phyloP scores from a whole-genome alignment of 306 rosid species.

The Luffa aegyptiaca region DNA sequence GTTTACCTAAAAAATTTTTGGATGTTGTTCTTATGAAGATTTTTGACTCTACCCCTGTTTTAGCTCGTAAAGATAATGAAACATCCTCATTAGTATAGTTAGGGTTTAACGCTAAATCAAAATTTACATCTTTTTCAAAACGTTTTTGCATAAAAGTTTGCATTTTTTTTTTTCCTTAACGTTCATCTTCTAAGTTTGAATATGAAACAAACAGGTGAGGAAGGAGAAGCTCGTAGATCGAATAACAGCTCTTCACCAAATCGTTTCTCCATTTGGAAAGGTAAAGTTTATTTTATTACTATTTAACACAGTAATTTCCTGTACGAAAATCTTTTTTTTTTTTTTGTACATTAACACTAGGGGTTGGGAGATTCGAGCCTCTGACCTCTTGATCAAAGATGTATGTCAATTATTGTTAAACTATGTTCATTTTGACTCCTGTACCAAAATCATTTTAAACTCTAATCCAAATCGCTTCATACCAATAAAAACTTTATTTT shows the following conservation, averaged over 20 bases:
- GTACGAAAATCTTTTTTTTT: neutral
- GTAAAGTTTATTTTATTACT: constrained; percentile 18
- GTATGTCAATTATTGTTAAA: too few relatives aligned
- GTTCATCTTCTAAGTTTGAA: neutral
- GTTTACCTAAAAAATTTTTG: neutral
- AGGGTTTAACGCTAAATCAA: neutral
- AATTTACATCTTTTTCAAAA: neutral
- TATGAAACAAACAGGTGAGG: constrained; percentile 43
- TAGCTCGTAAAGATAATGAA: neutral
- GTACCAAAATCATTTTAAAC: neutral
- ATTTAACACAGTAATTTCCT: neutral
- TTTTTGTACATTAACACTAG: too few relatives aligned
- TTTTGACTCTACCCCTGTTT: too few relatives aligned
- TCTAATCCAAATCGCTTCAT: neutral
- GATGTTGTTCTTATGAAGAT: too few relatives aligned
- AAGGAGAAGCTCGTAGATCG: constrained; percentile 89
- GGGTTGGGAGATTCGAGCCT: too few relatives aligned
- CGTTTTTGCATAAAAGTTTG: neutral
- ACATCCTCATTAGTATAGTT: neutral
- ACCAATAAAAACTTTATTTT: neutral
- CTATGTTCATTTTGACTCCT: too few relatives aligned
- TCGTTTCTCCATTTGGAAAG: constrained; percentile 92
- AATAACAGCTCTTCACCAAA: constrained; percentile 80
- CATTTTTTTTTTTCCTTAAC: neutral
- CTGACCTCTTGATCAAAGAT: too few relatives aligned